Evolutionary conservation across 192 early-diverging fungal genomes (phyloP), one percentile per base, ranked within the genome.

Genomic region (Chytriomyces confervae): DNA sequence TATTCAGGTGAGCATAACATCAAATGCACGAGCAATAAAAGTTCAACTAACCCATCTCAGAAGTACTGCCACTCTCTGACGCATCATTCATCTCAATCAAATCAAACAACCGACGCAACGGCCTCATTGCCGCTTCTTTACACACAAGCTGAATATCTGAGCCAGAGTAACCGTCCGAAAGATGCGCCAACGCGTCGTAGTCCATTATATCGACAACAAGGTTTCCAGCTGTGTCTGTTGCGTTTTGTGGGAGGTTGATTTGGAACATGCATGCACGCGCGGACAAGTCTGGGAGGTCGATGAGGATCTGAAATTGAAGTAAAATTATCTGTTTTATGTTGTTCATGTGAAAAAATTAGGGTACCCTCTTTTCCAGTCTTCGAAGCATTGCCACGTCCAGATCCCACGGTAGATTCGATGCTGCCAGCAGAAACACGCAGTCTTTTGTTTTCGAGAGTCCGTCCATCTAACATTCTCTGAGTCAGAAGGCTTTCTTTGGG

Each of bases 341-440:
- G 73, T n/a, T 11, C 53, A 18, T 57, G 0, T 57, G 53, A n/a
- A n/a, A n/a, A n/a, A 57, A 50, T 57, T 16, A 5, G 18, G 50
- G 45, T 66, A 86, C 85, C 61, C 88, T 66, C 76, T 88, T 88
- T 60, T 87, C 89, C 29, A 87, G 69, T 48, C 88, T 75, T 50
- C 88, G 75, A 10, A 88, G 76, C 85, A 89, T 88, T 23, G 88
- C 88, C 20, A 76, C 76, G 64, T 89, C 88, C 24, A 89, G 80
- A 71, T 89, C 86, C 88, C 88, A 89, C 10, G 88, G 88, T 29
- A 89, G 46, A 66, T 89, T 89, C 3, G 84, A 76, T 16, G 88
- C 88, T 0, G 86, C 88, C 3, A 89, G 72, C 11, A 89, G 66
- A 62, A 89, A 88, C 11, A 89, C 82, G 62, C 77, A 84, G 11